Percentiles rank a stretch among this genome's conserved stretches.
phyloP scores from a whole-genome alignment of 2,329 filamentous ascomycete species.

The Ophiocordyceps australis region DNA sequence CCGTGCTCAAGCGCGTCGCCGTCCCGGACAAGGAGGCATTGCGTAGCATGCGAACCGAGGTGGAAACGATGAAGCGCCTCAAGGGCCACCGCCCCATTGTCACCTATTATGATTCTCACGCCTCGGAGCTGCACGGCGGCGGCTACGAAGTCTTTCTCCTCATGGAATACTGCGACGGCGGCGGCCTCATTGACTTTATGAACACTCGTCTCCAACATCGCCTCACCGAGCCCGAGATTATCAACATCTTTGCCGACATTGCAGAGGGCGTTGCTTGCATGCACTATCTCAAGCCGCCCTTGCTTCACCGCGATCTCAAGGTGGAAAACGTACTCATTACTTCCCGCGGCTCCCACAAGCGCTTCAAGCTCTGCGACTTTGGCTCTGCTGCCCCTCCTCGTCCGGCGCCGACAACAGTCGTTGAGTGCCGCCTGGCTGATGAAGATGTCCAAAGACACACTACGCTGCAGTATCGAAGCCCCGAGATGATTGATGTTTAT shows the following conservation, averaged over 20 bases:
- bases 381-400: constrained; percentile 74
- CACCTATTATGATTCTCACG: constrained; percentile 96
- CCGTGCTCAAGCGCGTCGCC: constrained; percentile 85
- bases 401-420: constrained; percentile 68
- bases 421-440: constrained; percentile 82
- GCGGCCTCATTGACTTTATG: constrained; percentile 98
- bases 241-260: constrained; percentile 92
- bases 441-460: constrained; percentile 96
- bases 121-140: constrained; percentile 77
- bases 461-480: constrained; percentile 90
- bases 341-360: constrained; percentile 40
- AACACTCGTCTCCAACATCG: constrained; percentile 94
- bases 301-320: constrained; percentile 89
- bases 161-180: constrained; percentile 94
- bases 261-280: constrained; percentile 94
- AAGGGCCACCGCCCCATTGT: constrained; percentile 95
- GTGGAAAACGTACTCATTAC: constrained; percentile 95
- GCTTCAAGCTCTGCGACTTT: constrained; percentile 97
- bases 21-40: constrained; percentile 91
- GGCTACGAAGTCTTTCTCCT: constrained; percentile 96
- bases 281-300: constrained; percentile 91
- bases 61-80: constrained; percentile 99
- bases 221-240: constrained; percentile 89
- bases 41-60: constrained; percentile 92
- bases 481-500: constrained; percentile 98